Conservation (phyloP, 1,284 basidiomycete genomes). For the Trametes pubescens region DNA sequence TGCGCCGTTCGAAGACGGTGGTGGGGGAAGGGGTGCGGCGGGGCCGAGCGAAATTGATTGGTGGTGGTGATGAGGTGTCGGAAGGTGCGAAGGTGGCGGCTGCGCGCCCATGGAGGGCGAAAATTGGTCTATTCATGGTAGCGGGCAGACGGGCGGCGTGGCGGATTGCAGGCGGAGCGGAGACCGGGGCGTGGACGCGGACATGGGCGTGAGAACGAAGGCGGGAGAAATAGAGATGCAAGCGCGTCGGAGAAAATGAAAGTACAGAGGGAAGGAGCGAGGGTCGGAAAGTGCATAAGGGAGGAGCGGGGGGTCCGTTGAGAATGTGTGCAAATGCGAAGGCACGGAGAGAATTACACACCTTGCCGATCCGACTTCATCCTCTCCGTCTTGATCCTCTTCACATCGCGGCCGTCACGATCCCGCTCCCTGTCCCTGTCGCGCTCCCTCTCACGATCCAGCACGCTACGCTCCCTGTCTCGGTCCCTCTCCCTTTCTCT, state of each 20-base stretch:
- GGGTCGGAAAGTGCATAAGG: too few species aligned
- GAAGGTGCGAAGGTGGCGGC: conserved; percentile 27
- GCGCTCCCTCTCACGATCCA: conserved; percentile 38
- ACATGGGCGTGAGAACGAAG: conserved; percentile 25
- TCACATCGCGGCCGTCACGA: conserved; percentile 48
- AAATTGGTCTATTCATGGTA: conserved; percentile 31
- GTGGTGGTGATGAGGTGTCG: conserved; percentile 32
- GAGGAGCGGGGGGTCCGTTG: conserved; percentile 15
- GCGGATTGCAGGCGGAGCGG: conserved; percentile 9
- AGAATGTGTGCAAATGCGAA: conserved; percentile 25
- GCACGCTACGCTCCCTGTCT: conserved; percentile 38
- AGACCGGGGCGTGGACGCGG: conserved; percentile 23
- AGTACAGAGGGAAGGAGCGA: too few species aligned
- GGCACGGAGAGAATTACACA: conserved; percentile 32
- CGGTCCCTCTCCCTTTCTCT: conserved; percentile 44
- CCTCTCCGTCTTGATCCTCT: conserved; percentile 52
- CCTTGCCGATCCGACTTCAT: conserved; percentile 47
- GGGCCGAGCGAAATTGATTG: conserved; percentile 38
- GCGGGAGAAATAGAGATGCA: conserved; percentile 10
- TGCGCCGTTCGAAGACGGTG: conserved; percentile 24
- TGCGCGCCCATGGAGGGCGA: conserved; percentile 34
- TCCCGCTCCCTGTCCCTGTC: conserved; percentile 41
- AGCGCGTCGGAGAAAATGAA: conserved; percentile 3
- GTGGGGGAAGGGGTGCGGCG: conserved; percentile 28
- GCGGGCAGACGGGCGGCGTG: background rate